phyloP scores from a whole-genome alignment of 495 filamentous ascomycete genomes.

The Articulospora tetracladia region DNA sequence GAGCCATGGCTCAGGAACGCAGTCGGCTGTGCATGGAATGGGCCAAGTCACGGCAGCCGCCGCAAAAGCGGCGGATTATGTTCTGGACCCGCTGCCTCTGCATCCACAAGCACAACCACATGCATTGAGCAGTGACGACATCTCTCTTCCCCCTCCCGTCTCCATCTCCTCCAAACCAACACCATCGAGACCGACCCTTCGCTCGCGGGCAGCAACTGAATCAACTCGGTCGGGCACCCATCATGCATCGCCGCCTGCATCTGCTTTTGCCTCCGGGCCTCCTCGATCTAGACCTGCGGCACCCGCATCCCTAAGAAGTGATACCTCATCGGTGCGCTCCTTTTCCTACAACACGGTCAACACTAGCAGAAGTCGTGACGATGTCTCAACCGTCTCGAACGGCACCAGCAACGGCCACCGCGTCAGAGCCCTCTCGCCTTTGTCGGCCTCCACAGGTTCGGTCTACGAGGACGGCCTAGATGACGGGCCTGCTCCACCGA shows the following conservation, averaged over 20 bases:
- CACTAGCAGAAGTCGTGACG: constrained; percentile 4
- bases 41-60: not conserved
- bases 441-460: not conserved
- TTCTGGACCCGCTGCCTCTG: not conserved
- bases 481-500: not conserved
- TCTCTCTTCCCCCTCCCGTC: not conserved
- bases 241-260: not conserved
- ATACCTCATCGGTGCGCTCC: not conserved
- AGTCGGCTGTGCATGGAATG: not conserved
- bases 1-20: not conserved
- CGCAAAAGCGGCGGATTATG: not conserved
- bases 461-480: constrained; percentile 3
- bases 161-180: not conserved
- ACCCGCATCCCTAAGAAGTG: not conserved
- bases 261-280: not conserved
- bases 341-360: not conserved
- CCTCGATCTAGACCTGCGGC: not conserved
- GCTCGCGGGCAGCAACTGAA: not conserved
- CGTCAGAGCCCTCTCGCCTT: constrained; percentile 3
- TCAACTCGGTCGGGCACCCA: not conserved
- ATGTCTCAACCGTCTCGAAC: constrained; percentile 4
- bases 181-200: not conserved
- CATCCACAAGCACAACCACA: not conserved
- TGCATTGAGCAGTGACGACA: not conserved
- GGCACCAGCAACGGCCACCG: not conserved